Evolutionary conservation across 2,329 filamentous ascomycete genomes (phyloP).

Genomic region (Amesomyces nigricolor): DNA sequence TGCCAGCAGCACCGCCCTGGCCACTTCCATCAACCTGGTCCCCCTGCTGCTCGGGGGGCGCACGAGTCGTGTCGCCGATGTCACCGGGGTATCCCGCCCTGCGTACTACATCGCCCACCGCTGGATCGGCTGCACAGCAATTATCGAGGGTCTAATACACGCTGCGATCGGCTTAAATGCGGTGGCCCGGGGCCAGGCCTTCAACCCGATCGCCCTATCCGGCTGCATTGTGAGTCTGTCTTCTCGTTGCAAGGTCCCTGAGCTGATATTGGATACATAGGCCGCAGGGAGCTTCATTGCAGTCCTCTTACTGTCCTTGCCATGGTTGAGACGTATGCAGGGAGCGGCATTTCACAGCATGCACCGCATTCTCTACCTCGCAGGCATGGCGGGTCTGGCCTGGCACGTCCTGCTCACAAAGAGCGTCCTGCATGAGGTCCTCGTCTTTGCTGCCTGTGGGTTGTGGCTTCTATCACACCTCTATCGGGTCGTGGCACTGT

Average conservation of each 20-base stretch:
- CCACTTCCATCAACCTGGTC: constrained; percentile 11
- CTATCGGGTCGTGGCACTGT: constrained; percentile 6
- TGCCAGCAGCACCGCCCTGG: constrained; percentile 6
- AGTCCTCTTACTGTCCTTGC: constrained; percentile 5
- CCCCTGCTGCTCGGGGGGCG: constrained; percentile 7
- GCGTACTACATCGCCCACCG: constrained; percentile 5
- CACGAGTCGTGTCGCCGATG: constrained; percentile 5
- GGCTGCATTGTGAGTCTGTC: constrained; percentile 2
- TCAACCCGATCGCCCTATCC: constrained; percentile 4
- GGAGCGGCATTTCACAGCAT: constrained; percentile 4
- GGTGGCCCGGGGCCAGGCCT: background rate
- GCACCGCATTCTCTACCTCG: constrained; percentile 6
- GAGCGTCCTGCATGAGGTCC: constrained; percentile 7
- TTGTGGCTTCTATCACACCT: constrained; percentile 6
- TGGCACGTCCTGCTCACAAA: constrained; percentile 5
- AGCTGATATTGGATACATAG: constrained; percentile 6
- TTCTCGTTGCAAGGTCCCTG: constrained; percentile 2
- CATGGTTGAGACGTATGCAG: background rate
- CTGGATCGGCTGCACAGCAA: constrained; percentile 6
- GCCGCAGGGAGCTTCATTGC: constrained; percentile 6
- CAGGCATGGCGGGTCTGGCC: constrained; percentile 3
- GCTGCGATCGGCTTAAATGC: background rate
- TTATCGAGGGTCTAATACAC: constrained; percentile 5
- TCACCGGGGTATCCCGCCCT: constrained; percentile 6
- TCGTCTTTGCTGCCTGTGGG: constrained; percentile 8